Percentiles rank a stretch among this genome's conserved stretches.
Evolutionary conservation across 2,329 filamentous ascomycete genomes (phyloP).

Genomic region (Colletotrichum caudatum): DNA sequence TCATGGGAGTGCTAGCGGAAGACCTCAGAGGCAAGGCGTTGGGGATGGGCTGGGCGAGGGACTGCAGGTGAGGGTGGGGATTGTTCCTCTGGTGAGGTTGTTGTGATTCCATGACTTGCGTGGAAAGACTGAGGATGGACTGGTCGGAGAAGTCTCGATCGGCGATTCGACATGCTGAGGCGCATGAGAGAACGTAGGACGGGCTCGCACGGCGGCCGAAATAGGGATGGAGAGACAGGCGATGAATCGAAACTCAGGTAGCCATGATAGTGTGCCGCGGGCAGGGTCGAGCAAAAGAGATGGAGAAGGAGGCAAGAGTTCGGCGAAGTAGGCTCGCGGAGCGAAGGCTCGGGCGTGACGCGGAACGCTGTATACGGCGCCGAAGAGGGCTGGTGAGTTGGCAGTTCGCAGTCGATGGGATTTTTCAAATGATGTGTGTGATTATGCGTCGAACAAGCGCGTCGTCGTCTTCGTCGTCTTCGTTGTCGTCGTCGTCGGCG

Average conservation of each 20-base stretch:
- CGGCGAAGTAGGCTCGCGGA: neutral
- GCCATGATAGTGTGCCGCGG: constrained; percentile 24
- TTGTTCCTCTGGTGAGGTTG: constrained; percentile 28
- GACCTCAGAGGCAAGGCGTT: constrained; percentile 60
- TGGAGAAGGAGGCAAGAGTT: constrained; percentile 7
- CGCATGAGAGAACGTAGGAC: constrained; percentile 23
- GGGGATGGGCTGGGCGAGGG: constrained; percentile 47
- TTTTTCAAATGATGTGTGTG: neutral
- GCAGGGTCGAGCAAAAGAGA: neutral
- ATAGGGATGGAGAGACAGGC: constrained; percentile 20
- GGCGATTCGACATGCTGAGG: constrained; percentile 43
- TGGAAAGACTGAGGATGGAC: constrained; percentile 21
- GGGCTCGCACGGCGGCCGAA: constrained; percentile 42
- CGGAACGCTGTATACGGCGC: neutral
- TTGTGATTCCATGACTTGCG: constrained; percentile 33
- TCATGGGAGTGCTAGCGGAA: constrained; percentile 68
- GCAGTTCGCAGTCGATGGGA: constrained; percentile 9
- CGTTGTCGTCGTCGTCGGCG: neutral
- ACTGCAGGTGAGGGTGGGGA: constrained; percentile 37
- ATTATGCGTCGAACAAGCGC: constrained; percentile 1
- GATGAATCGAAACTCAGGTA: constrained; percentile 23
- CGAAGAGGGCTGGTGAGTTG: constrained; percentile 16
- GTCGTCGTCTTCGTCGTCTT: neutral
- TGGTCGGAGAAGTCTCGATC: constrained; percentile 33
- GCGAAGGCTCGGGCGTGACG: constrained; percentile 9